Conservation (phyloP, 495 filamentous ascomycete species). For the Ramalina peruviana region DNA sequence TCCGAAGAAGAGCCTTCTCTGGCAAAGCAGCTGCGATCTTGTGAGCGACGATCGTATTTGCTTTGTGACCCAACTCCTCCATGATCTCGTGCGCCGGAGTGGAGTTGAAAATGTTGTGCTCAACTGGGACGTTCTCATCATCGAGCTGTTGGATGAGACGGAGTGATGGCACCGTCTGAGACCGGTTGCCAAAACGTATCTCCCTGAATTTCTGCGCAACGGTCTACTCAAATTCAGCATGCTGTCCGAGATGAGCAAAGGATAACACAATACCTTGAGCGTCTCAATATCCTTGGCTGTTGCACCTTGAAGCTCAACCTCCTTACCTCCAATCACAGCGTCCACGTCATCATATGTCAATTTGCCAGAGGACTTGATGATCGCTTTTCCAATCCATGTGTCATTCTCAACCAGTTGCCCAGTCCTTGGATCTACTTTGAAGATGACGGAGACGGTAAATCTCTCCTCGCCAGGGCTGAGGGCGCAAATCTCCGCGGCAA, state of each 20-base stretch:
- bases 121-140: constrained; percentile 93
- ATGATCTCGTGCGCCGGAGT: constrained; percentile 82
- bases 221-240: constrained; percentile 27
- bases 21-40: constrained; percentile 66
- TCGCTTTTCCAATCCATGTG: constrained; percentile 84
- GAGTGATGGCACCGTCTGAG: constrained; percentile 65
- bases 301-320: constrained; percentile 43
- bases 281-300: constrained; percentile 58
- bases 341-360: constrained; percentile 77
- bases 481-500: constrained; percentile 78
- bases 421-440: constrained; percentile 66
- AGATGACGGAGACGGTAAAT: constrained; percentile 82
- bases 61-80: constrained; percentile 85
- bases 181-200: constrained; percentile 63
- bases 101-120: constrained; percentile 89
- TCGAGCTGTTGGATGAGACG: constrained; percentile 89
- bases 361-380: constrained; percentile 81
- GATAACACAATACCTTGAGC: constrained; percentile 45
- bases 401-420: constrained; percentile 68
- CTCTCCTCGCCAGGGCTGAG: constrained; percentile 75
- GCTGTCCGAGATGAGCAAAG: background rate
- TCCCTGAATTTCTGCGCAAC: constrained; percentile 81
- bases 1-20: constrained; percentile 83
- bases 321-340: constrained; percentile 49
- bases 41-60: constrained; percentile 77